Percentiles rank a stretch among this genome's conserved stretches.
Conservation (phyloP, 2,329 filamentous ascomycete genomes). For the Zymoseptoria brevis region DNA sequence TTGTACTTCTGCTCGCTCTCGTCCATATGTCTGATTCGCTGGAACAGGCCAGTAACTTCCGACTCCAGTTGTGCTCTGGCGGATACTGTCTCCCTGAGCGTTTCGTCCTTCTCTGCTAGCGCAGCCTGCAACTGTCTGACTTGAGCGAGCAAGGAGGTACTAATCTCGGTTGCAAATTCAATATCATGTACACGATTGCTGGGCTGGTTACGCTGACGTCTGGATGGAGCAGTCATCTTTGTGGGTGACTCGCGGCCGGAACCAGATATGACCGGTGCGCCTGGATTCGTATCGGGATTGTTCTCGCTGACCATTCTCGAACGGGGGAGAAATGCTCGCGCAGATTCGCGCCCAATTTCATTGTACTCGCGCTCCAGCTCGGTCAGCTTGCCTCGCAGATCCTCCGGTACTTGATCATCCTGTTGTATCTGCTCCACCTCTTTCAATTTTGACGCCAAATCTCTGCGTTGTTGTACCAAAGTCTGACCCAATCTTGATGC, state of each 20-base stretch:
- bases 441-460: conserved; percentile 70
- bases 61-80: conserved; percentile 75
- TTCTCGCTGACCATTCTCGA: conserved; percentile 29
- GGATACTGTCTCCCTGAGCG: conserved; percentile 63
- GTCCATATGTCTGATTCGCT: conserved; percentile 73
- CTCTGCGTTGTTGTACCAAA: conserved; percentile 76
- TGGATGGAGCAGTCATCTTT: conserved; percentile 70
- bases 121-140: conserved; percentile 82
- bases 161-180: conserved; percentile 97
- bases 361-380: conserved; percentile 94
- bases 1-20: conserved; percentile 95
- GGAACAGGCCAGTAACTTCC: conserved; percentile 69
- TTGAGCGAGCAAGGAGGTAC: conserved; percentile 86
- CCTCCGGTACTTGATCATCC: conserved; percentile 61
- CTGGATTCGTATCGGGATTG: conserved; percentile 20
- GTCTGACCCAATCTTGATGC: conserved; percentile 82
- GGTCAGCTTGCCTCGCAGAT: conserved; percentile 71
- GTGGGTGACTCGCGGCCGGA: conserved; percentile 79
- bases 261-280: conserved; percentile 57
- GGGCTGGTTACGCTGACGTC: conserved; percentile 84
- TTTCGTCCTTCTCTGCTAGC: conserved; percentile 79
- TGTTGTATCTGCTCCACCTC: conserved; percentile 74
- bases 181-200: conserved; percentile 87
- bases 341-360: conserved; percentile 82
- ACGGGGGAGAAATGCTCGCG: conserved; percentile 81